A percentile compares a stretch with the other conserved stretches of the same genome.
phyloP scores from a whole-genome alignment of 2,329 filamentous ascomycete genomes.

The Bipolaris gigantea region DNA sequence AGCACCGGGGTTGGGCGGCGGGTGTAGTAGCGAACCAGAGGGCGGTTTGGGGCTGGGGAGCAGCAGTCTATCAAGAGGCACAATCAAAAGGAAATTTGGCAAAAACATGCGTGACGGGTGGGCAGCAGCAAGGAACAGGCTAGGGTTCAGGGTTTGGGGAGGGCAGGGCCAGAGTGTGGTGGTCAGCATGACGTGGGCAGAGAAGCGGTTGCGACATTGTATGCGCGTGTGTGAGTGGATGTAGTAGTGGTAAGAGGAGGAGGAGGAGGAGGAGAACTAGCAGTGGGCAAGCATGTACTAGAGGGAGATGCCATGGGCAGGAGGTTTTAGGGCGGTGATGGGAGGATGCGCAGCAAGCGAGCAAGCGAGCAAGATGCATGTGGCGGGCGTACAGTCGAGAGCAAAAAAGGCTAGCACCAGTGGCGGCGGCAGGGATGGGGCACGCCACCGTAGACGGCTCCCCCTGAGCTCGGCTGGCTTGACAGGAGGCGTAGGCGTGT shows the following conservation, averaged over 20 bases:
- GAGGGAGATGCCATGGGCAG: background rate
- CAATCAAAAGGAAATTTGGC: slow-evolving; percentile 3
- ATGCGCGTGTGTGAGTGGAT: background rate
- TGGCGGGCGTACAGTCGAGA: slow-evolving; percentile 5
- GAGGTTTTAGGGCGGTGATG: background rate
- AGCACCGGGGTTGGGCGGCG: slow-evolving; percentile 8
- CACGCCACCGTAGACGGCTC: slow-evolving; percentile 11
- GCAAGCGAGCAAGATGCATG: background rate
- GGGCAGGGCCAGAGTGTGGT: background rate
- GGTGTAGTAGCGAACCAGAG: slow-evolving; percentile 3
- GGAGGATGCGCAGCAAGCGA: background rate
- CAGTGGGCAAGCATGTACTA: background rate
- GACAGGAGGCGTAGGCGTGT: background rate
- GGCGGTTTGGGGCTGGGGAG: slow-evolving; percentile 7
- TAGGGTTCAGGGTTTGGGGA: background rate
- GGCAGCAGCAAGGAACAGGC: background rate
- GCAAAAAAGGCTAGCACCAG: slow-evolving; percentile 9
- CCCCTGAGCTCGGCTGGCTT: slow-evolving; percentile 9
- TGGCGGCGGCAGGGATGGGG: slow-evolving; percentile 6
- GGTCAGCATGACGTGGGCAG: slow-evolving; percentile 2
- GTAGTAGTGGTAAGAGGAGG: background rate
- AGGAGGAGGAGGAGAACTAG: background rate
- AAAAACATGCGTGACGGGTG: background rate
- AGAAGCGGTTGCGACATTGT: background rate
- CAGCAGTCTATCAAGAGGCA: background rate